Percentiles rank a stretch among this genome's conserved stretches.
These are phyloP conservation scores for Yarrowia sp. DNA, from an alignment of 805 yeast species.

Conservation along the genomic window DNA sequence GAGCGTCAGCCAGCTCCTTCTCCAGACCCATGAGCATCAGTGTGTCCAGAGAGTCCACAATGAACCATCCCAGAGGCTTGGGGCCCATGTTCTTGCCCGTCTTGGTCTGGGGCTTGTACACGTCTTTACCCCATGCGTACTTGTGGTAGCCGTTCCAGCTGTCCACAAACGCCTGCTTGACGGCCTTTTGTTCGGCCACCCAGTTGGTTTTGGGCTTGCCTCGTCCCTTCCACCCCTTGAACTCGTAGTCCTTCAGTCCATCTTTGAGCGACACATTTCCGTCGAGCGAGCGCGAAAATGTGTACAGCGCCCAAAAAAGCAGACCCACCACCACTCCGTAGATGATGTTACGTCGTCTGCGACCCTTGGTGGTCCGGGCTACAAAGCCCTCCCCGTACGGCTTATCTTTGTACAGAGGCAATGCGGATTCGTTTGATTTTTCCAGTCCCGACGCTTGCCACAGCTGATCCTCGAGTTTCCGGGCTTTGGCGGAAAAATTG, in stretches of 20 bases:
- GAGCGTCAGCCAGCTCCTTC: constrained; percentile 68
- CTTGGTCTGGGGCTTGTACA: constrained; percentile 71
- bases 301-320: constrained; percentile 55
- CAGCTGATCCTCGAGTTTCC: constrained; percentile 40
- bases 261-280: constrained; percentile 10
- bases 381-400: constrained; percentile 48
- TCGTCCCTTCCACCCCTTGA: constrained; percentile 40
- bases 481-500: constrained; percentile 38
- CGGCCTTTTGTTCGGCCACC: constrained; percentile 61
- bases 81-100: constrained; percentile 77
- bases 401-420: constrained; percentile 64
- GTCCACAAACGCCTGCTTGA: constrained; percentile 70
- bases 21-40: constrained; percentile 73
- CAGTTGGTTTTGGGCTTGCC: constrained; percentile 48
- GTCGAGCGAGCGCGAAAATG: constrained; percentile 44
- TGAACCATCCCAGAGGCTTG: constrained; percentile 88
- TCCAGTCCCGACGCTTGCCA: constrained; percentile 41
- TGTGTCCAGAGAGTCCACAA: constrained; percentile 87
- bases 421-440: constrained; percentile 40
- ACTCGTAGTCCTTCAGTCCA: constrained; percentile 37
- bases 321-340: constrained; percentile 50
- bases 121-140: constrained; percentile 86
- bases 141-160: constrained; percentile 79
- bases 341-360: constrained; percentile 51
- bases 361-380: background rate